These are phyloP conservation scores for Ustilago vetiveriae DNA, from an alignment of 1,284 basidiomycete species.

Conservation along the genomic window DNA sequence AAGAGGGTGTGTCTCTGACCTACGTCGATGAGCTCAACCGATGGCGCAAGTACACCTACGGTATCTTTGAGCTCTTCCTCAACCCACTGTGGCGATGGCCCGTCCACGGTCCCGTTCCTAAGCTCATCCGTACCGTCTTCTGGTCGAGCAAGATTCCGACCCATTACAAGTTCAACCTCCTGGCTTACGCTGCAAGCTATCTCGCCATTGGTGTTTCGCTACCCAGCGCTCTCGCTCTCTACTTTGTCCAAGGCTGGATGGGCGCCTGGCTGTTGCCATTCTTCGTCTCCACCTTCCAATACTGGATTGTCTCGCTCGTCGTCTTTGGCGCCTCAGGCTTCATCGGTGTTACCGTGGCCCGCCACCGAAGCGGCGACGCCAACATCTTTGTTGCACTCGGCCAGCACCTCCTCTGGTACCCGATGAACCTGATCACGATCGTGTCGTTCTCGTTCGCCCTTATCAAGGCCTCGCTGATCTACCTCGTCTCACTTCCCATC, in stretches of 20 bases:
- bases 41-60: conserved; percentile 88
- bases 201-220: conserved; percentile 80
- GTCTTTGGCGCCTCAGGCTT: conserved; percentile 81
- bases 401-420: conserved; percentile 80
- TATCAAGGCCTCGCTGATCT: conserved; percentile 77
- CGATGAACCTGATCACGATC: conserved; percentile 70
- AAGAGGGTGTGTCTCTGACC: conserved; percentile 82
- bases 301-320: conserved; percentile 79
- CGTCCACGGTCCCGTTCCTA: conserved; percentile 78
- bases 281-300: conserved; percentile 71
- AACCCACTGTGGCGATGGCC: conserved; percentile 73
- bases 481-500: conserved; percentile 84
- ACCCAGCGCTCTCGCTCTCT: conserved; percentile 76
- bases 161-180: conserved; percentile 80
- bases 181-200: conserved; percentile 78
- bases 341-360: conserved; percentile 76
- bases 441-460: conserved; percentile 67
- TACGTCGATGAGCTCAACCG: conserved; percentile 80
- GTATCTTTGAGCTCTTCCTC: conserved; percentile 69
- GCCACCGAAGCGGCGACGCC: conserved; percentile 79
- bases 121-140: conserved; percentile 76
- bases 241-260: conserved; percentile 77
- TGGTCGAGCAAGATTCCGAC: conserved; percentile 70
- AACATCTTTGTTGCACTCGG: conserved; percentile 72
- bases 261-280: conserved; percentile 77